A percentile compares a stretch with the other conserved stretches of the same genome.
phyloP scores from a whole-genome alignment of 2,329 filamentous ascomycete genomes.

The Arthroderma sp. region DNA sequence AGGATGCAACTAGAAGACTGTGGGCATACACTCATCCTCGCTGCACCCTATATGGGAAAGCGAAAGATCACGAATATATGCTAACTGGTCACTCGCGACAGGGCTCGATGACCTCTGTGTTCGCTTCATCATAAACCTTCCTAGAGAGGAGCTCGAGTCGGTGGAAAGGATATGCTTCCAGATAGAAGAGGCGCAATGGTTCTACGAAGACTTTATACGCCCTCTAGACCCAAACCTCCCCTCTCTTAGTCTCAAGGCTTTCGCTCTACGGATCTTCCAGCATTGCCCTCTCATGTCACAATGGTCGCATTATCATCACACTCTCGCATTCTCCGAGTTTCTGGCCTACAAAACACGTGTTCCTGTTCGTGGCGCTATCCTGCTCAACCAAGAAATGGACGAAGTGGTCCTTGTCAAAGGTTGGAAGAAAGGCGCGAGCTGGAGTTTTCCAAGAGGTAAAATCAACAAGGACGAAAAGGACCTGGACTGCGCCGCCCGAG shows the following conservation, averaged over 20 bases:
- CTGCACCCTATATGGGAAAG: background rate
- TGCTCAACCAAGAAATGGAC: conserved; percentile 91
- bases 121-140: conserved; percentile 95
- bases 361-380: conserved; percentile 83
- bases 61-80: background rate
- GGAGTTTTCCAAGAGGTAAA: conserved; percentile 94
- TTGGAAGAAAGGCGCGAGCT: conserved; percentile 92
- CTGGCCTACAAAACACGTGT: conserved; percentile 88
- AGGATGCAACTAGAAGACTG: conserved; percentile 87
- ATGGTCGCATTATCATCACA: conserved; percentile 65
- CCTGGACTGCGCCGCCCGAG: conserved; percentile 80
- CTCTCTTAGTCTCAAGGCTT: conserved; percentile 69
- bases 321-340: conserved; percentile 80
- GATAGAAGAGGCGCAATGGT: conserved; percentile 99
- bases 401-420: conserved; percentile 86
- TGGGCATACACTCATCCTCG: conserved; percentile 29
- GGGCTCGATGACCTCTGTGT: conserved; percentile 97
- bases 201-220: conserved; percentile 98
- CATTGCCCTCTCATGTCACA: conserved; percentile 80
- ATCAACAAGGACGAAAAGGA: conserved; percentile 97
- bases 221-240: conserved; percentile 75
- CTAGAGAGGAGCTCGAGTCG: conserved; percentile 75
- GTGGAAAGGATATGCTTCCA: conserved; percentile 96
- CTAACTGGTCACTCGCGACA: conserved; percentile 23
- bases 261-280: conserved; percentile 82